Evolutionary conservation across 495 filamentous ascomycete species (phyloP), one percentile per base, ranked within the genome.

Genomic region (Neurospora sp.): DNA sequence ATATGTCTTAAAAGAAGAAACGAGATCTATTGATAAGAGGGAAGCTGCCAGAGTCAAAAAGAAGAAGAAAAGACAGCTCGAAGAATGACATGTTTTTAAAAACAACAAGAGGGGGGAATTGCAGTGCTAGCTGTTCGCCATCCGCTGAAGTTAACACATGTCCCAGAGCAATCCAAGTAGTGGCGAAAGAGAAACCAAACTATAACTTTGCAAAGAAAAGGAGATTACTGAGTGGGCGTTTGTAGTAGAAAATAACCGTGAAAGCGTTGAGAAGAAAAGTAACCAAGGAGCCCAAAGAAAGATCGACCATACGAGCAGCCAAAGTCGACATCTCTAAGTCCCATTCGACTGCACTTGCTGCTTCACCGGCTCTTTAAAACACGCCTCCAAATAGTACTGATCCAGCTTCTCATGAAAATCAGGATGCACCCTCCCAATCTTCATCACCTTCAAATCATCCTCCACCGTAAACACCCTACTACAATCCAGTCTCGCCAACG

Each of bases 381-480:
- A 80, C 70, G 42, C 69, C 68, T 79, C 73, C 41, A 16, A 69
- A 31, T 73, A 82, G 27, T 79, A 80, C 31, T 74, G n/a, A 17
- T 82, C 78, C 65, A 82, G 61, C 61, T 10, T 17, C 39, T 5
- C 1, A 20, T 80, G n/a, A 20, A 37, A 76, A 3, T 68, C 69
- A 0, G 77, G 73, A 45, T 82, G 78, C 27, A 82, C 75, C 39
- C 79, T 65, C 10, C 80, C 80, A 68, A 81, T 72, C 73, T 82
- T 82, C 72, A 77, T 72, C 0, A 80, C 77, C 65, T 38, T 68
- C 61, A 81, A 41, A 39, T 76, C 71, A 9, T 82, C 75, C 73
- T 82, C 78, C 38, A 82, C 79, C 1, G 80, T 82, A 53, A 79
- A 82, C 5, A 81, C 59, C 27, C 80, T 70, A 1, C 76, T 73